Percentiles rank a stretch among this genome's conserved stretches.
These are phyloP conservation scores for Durotheca rogersii DNA, from an alignment of 495 filamentous ascomycete species.

Conservation along the genomic window DNA sequence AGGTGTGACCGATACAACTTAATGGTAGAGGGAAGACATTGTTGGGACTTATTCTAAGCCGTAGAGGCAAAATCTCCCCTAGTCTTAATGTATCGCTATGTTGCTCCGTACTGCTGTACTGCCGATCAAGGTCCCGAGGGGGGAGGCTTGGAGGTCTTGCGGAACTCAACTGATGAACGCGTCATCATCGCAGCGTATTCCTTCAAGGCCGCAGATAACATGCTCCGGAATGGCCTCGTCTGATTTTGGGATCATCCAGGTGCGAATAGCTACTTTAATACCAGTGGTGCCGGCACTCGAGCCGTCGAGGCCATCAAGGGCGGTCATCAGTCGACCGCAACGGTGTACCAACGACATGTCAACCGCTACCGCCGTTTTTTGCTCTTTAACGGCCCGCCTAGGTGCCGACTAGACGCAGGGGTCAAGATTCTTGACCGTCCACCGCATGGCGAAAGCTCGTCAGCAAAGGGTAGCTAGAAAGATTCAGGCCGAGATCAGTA, in stretches of 20 bases:
- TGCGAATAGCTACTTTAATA: neutral
- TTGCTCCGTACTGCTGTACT: neutral
- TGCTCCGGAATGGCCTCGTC: no score
- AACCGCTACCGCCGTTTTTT: neutral
- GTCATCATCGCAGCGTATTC: no score
- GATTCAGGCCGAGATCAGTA: conserved; percentile 24
- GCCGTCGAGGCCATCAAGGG: conserved; percentile 1
- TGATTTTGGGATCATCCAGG: neutral
- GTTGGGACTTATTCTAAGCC: conserved; percentile 12
- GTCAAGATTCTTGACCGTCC: neutral
- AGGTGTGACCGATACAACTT: conserved; percentile 10
- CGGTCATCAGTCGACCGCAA: conserved; percentile 13
- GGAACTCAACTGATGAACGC: no score
- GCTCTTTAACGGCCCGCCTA: neutral
- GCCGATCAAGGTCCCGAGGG: neutral
- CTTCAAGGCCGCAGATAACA: no score
- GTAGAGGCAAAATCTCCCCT: conserved; percentile 1
- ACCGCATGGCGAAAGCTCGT: conserved; percentile 2
- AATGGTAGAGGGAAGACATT: conserved; percentile 1
- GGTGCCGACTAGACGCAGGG: neutral
- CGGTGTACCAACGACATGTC: conserved; percentile 5
- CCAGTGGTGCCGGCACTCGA: neutral
- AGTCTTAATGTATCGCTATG: conserved; percentile 1
- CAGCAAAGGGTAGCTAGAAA: conserved; percentile 3
- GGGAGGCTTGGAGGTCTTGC: conserved; percentile 1